Evolutionary conservation across 2,329 filamentous ascomycete genomes (phyloP), one percentile per base, ranked within the genome.

Genomic region (Aspergillus ustus): DNA sequence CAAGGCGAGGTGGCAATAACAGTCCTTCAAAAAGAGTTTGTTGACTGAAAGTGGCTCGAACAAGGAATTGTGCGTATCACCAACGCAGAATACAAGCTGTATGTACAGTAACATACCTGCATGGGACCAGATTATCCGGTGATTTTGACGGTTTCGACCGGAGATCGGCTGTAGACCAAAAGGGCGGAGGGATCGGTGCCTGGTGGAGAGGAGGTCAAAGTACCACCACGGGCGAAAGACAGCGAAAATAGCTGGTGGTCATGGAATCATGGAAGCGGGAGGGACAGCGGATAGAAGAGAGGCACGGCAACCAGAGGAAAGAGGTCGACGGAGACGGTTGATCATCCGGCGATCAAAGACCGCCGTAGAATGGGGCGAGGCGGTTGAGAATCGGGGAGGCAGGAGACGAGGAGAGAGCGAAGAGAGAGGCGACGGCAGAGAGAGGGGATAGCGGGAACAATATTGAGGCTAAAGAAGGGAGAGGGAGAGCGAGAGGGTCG

Each of bases 191-290:
- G 49, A 65, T 60, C 61, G 60, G 66, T 64, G 66, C 66, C 67
- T 64, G 68, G 68, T 66, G 66, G 66, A 64, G 64, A 69, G 64
- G 69, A 69, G 68, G 72, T 75, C 72, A 74, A 71, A 73, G 70
- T 74, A 76, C 71, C 73, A 73, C 73, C 70, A 69, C 70, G 71
- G 67, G 72, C 71, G 70, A 67, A 69, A 66, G 66, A 69, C 64
- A 67, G 65, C 63, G 63, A 64, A 68, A 67, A 67, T 65, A 69
- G 68, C 71, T 63, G 73, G 69, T 59, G 64, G 61, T 68, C 66
- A 68, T 68, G 66, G 62, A 68, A 68, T 75, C 77, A 79, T 79
- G 71, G 76, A 78, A 76, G 74, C 76, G 75, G 75, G 75, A 15
- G 34, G 70, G 67, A 67, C 54, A 68, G 65, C 63, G 60, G 65